phyloP scores from a whole-genome alignment of 2,329 filamentous ascomycete genomes.

The Hirsutella thompsonii region DNA sequence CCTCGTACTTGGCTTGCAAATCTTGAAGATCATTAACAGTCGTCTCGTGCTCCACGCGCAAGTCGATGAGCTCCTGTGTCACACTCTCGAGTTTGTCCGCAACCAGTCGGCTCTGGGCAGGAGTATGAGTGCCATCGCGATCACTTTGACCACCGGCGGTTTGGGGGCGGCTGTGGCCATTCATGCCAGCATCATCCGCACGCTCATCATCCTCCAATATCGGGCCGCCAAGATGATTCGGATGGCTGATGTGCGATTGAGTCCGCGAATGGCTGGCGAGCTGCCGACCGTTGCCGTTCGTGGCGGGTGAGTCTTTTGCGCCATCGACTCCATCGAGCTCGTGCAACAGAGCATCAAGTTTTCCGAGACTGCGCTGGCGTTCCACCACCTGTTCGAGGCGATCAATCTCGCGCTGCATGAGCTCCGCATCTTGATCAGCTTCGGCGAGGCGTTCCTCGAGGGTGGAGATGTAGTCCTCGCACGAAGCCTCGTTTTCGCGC shows the following conservation, averaged over 20 bases:
- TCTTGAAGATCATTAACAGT: constrained; percentile 70
- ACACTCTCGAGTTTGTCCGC: constrained; percentile 87
- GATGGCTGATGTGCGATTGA: constrained; percentile 39
- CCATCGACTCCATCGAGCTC: constrained; percentile 74
- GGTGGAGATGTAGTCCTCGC: constrained; percentile 94
- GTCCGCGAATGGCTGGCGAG: constrained; percentile 40
- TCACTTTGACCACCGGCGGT: constrained; percentile 10
- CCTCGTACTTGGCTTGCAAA: constrained; percentile 81
- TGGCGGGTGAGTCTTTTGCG: constrained; percentile 18
- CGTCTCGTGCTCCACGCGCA: constrained; percentile 80
- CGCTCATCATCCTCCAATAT: constrained; percentile 41
- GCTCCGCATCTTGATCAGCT: constrained; percentile 85
- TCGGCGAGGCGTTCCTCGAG: constrained; percentile 91
- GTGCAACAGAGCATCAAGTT: constrained; percentile 82
- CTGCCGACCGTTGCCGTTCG: constrained; percentile 28
- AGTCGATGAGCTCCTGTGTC: constrained; percentile 80
- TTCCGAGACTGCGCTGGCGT: constrained; percentile 86
- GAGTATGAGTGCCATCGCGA: constrained; percentile 44
- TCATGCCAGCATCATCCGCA: constrained; percentile 23
- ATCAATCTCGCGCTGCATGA: constrained; percentile 95
- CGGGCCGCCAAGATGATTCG: constrained; percentile 38
- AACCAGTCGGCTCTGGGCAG: constrained; percentile 73
- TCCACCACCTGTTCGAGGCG: constrained; percentile 90
- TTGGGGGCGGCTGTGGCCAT: constrained; percentile 4
- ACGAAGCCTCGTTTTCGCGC: constrained; percentile 78